A percentile compares a stretch with the other conserved stretches of the same genome.
phyloP scores from a whole-genome alignment of 306 rosid genomes.

The Begonia peltatifolia region DNA sequence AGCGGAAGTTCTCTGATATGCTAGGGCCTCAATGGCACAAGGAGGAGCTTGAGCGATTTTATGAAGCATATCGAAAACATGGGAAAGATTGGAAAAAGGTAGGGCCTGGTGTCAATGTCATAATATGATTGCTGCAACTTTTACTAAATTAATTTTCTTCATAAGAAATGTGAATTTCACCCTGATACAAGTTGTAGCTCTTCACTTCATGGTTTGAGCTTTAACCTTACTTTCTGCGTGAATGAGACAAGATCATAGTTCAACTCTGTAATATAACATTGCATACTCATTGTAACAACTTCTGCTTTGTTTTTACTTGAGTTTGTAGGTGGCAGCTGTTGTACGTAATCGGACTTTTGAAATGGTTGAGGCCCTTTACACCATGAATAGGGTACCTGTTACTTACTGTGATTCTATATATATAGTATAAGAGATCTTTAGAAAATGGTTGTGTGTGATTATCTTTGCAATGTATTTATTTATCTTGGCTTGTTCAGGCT shows the following conservation, averaged over 20 bases:
- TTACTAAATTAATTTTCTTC: no score
- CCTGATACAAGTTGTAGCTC: no score
- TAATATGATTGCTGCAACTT: no score
- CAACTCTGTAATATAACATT: no score
- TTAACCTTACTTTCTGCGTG: no score
- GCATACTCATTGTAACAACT: not conserved
- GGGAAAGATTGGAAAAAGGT: slow-evolving; percentile 99
- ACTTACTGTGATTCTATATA: not conserved
- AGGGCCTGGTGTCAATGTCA: slow-evolving; percentile 6
- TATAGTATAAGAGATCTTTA: no score
- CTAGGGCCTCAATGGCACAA: slow-evolving; percentile 89
- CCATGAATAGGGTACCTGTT: slow-evolving; percentile 58
- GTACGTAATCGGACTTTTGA: slow-evolving; percentile 57
- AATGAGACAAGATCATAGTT: no score
- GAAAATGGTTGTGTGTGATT: no score
- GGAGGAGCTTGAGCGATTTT: slow-evolving; percentile 69
- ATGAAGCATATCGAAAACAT: slow-evolving; percentile 73
- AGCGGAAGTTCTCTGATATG: slow-evolving; percentile 84
- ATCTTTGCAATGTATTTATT: no score
- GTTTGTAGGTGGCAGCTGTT: slow-evolving; percentile 56
- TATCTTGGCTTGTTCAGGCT: slow-evolving; percentile 45
- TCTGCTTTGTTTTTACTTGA: not conserved
- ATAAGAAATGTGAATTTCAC: no score
- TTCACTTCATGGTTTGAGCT: no score
- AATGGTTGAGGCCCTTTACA: slow-evolving; percentile 94